Evolutionary conservation across 2,329 filamentous ascomycete species (phyloP), one percentile per base, ranked within the genome.

Genomic region (Pochonia chlamydosporia): DNA sequence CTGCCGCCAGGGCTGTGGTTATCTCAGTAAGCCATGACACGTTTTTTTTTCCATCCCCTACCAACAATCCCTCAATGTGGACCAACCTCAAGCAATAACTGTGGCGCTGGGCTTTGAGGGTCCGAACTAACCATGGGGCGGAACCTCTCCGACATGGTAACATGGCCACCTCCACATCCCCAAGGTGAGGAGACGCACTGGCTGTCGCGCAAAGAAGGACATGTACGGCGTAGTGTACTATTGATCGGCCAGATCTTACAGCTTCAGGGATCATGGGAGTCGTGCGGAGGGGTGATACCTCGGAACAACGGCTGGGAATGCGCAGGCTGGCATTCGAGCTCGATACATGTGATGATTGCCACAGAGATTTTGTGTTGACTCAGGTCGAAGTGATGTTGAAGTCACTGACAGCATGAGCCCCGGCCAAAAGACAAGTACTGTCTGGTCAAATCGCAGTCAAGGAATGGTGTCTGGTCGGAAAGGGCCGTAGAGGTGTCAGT

Each of bases 201-300:
- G 5, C 33, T 36, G 16, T 18, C 16, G 33, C 33, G 21, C 4
- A 42, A 21, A 26, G 13, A 10, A 25, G 26, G 36, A 40, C 35
- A 14, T 24, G 24, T 8, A 30, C 14, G 18, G 5, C 21, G 20
- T 30, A 24, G 18, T 14, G 28, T 30, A 21, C 40, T 16, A 43
- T 30, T 30, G 28, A 44, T 44, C 42, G 42, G 42, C 42, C 42
- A 36, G 31, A 43, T 43, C 41, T 37, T 26, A 35, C 42, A 26
- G 21, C 3, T n/a, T 33, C 31, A 44, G 42, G 42, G 28, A 44
- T 43, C 10, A 18, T 43, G 24, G 28, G 28, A 21, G 26, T 26
- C 18, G 28, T 18, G 16, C 11, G 3, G 9, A 23, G 18, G 26
- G 7, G 10, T 30, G 3, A 43, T 47, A 31, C 39, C 45, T 47